Base-by-base conservation (phyloP, 192 early-diverging fungal species). In the Coemansia sp. region DNA sequence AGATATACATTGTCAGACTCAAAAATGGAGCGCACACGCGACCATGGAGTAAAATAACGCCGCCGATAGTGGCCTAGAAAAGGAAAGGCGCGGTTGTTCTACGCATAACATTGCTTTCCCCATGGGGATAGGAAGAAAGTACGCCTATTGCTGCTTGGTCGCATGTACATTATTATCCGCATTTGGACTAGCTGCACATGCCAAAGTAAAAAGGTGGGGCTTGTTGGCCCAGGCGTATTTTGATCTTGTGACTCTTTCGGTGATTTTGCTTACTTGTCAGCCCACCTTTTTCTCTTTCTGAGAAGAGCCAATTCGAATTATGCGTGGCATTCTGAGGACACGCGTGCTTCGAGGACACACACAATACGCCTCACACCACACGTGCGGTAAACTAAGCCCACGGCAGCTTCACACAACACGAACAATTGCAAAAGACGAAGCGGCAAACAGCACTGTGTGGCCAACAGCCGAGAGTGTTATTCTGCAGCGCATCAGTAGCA, bases 391-490 rank as follows among this genome's bases (percentile, higher is more conserved):
- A 21, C 12, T 19, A 2, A 7, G 25, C 6, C 15, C 25, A 21
- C 55, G 29, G 7, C 29, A 17, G 14, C 55, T 57, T 29, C 55
- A 57, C 21, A 15, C 23, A 5, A 25, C 57, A 24, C 23, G 57
- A n/a, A 25, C 24, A 19, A 2, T 9, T 14, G 2, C n/a, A 15
- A 59, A 59, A 23, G 15, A 59, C 39, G 38, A 59, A 45, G 22
- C 57, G 2, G 22, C 51, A 53, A 53, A 53, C 51, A 65, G 25
- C 19, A 49, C 62, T 1, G 32, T 49, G 11, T 72, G 77, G 65
- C 71, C 71, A n/a, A 79, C 77, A 6, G 77, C 77, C 4, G 77
- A 79, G 37, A 79, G 72, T 49, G 65, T 79, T 19, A 79, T 79
- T 56, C 56, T 79, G n/a, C 71, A 79, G 48, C 67, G 77, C 10